Evolutionary conservation across 2,329 filamentous ascomycete species (phyloP).

Genomic region (Cytospora mali): DNA sequence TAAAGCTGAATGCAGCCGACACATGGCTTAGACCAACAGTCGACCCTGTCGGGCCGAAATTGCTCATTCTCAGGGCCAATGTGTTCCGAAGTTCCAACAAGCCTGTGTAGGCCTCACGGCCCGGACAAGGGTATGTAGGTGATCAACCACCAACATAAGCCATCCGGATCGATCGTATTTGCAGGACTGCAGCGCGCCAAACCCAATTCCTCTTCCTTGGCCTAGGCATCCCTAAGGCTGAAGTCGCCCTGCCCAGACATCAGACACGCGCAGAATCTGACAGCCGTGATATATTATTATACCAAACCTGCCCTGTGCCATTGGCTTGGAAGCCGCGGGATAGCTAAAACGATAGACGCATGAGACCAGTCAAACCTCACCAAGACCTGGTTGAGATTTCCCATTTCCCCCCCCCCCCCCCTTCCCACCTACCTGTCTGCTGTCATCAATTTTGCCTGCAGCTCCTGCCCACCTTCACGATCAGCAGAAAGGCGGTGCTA

Average conservation of each 20-base stretch:
- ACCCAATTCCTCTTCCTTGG: background rate
- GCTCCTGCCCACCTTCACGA: background rate
- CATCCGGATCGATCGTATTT: background rate
- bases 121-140: background rate
- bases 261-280: background rate
- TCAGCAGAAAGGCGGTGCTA: background rate
- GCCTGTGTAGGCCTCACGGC: background rate
- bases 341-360: background rate
- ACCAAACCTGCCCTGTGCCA: background rate
- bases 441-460: background rate
- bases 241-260: background rate
- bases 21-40: background rate
- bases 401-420: background rate
- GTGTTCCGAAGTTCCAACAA: background rate
- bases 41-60: conserved; percentile 11
- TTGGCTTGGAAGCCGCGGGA: conserved; percentile 9
- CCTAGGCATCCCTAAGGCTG: background rate
- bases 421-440: no score
- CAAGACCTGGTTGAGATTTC: background rate
- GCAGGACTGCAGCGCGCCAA: conserved; percentile 4
- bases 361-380: no score
- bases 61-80: background rate
- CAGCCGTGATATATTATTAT: background rate
- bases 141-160: background rate
- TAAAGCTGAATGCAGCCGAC: conserved; percentile 4